phyloP scores from a whole-genome alignment of 2,329 filamentous ascomycete species.

The Stachybotrys chartarum region DNA sequence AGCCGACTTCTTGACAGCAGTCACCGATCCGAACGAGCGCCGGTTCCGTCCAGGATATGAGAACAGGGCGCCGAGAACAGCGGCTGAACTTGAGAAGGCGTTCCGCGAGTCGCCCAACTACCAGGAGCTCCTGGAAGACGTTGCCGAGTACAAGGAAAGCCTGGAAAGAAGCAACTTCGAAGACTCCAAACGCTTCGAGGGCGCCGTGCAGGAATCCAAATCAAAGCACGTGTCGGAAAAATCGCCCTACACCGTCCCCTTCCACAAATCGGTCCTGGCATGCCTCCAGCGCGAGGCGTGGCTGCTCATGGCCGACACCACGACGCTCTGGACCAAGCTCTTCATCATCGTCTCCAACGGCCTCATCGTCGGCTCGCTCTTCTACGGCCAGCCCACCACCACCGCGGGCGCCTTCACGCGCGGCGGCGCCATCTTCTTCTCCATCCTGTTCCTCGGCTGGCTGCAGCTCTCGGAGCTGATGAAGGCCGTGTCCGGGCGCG shows the following conservation, averaged over 20 bases:
- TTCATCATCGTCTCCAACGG: slow-evolving; percentile 69
- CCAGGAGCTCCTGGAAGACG: slow-evolving; percentile 50
- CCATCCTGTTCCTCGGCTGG: slow-evolving; percentile 48
- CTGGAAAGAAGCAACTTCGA: slow-evolving; percentile 45
- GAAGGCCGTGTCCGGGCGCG: slow-evolving; percentile 65
- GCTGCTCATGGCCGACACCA: slow-evolving; percentile 68
- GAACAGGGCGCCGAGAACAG: slow-evolving; percentile 56
- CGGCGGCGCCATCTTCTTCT: slow-evolving; percentile 40
- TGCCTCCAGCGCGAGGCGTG: slow-evolving; percentile 69
- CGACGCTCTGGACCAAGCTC: slow-evolving; percentile 69
- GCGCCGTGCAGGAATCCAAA: slow-evolving; percentile 62
- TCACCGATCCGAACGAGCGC: slow-evolving; percentile 57
- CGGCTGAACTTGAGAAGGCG: slow-evolving; percentile 57
- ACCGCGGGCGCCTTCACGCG: slow-evolving; percentile 57
- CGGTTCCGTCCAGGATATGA: slow-evolving; percentile 59
- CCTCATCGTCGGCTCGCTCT: slow-evolving; percentile 72
- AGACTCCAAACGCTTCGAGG: slow-evolving; percentile 59
- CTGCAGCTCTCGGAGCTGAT: slow-evolving; percentile 72
- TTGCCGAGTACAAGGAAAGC: slow-evolving; percentile 39
- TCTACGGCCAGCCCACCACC: slow-evolving; percentile 57
- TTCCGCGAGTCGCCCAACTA: slow-evolving; percentile 58
- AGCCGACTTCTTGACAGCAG: slow-evolving; percentile 28
- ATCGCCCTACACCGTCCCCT: slow-evolving; percentile 70
- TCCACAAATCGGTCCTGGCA: slow-evolving; percentile 61
- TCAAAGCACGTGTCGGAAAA: slow-evolving; percentile 61